Evolutionary conservation across 176 grass and related monocot species (phyloP).

Genomic region (Hsuehochloa calcarea): DNA sequence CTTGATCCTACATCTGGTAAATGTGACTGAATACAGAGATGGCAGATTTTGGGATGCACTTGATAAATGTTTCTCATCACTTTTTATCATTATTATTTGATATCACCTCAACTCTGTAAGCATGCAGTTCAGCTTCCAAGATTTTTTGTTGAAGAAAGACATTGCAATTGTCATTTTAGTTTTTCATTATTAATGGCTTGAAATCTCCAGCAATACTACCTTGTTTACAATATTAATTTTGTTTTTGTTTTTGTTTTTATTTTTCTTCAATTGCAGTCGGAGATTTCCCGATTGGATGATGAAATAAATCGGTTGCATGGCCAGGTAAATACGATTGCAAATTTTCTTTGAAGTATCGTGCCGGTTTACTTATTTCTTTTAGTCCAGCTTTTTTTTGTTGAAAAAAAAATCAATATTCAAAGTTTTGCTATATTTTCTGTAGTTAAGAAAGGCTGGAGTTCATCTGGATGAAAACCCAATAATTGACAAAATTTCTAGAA

Average conservation of each 20-base stretch:
- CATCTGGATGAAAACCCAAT: constrained; percentile 40
- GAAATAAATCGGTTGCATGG: constrained; percentile 68
- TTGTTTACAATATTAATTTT: constrained; percentile 28
- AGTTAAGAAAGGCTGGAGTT: constrained; percentile 81
- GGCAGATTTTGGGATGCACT: background rate
- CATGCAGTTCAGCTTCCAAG: constrained; percentile 13
- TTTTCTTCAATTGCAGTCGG: constrained; percentile 55
- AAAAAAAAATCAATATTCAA: background rate
- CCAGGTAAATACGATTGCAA: constrained; percentile 63
- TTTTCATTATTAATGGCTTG: background rate
- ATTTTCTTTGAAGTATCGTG: constrained; percentile 6
- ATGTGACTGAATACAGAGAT: background rate
- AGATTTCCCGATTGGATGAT: constrained; percentile 59
- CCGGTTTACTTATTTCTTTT: background rate
- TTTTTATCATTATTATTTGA: background rate
- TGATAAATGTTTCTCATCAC: background rate
- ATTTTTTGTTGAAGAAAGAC: constrained; percentile 3
- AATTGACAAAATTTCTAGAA: constrained; percentile 27
- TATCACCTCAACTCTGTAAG: constrained; percentile 2
- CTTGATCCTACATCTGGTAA: background rate
- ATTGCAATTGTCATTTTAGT: background rate
- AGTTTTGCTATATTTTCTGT: background rate
- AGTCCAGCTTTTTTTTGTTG: background rate
- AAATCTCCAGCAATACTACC: background rate
- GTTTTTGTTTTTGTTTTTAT: background rate